Evolutionary conservation across 2,329 filamentous ascomycete genomes (phyloP).

Genomic region (Rhinocladiella similis): DNA sequence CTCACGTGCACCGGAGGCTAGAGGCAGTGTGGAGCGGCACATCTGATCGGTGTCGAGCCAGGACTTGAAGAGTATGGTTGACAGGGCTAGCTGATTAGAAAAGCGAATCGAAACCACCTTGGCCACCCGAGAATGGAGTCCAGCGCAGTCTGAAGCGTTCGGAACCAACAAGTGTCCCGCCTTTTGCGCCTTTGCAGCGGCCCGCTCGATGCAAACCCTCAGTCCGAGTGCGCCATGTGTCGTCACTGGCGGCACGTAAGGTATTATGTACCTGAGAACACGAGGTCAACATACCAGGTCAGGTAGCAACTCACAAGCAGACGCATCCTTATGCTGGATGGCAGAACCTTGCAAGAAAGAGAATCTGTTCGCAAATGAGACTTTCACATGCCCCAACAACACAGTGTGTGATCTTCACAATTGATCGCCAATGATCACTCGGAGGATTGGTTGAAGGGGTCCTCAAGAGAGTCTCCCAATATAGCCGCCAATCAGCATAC

Average conservation of each 20-base stretch:
- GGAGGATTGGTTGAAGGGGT: background rate
- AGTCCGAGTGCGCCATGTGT: background rate
- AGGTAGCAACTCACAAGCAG: background rate
- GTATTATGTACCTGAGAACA: background rate
- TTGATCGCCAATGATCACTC: conserved; percentile 2
- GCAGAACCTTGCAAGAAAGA: background rate
- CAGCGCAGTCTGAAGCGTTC: background rate
- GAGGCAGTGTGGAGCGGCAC: background rate
- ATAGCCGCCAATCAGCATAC: background rate
- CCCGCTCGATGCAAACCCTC: background rate
- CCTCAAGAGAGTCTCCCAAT: background rate
- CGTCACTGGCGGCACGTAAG: conserved; percentile 1
- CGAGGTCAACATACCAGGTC: background rate
- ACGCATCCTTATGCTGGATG: background rate
- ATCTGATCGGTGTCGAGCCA: background rate
- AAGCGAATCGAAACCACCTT: background rate
- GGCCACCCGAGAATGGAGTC: background rate
- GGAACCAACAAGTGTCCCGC: background rate
- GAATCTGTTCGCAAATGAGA: background rate
- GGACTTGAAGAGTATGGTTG: background rate
- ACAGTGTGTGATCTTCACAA: background rate
- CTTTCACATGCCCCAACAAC: conserved; percentile 7
- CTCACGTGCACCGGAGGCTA: background rate
- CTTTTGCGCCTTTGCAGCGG: background rate
- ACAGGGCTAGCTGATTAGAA: conserved; percentile 1